Conservation (phyloP, 73 alveolate species). For the Paramecium biaurelia region DNA sequence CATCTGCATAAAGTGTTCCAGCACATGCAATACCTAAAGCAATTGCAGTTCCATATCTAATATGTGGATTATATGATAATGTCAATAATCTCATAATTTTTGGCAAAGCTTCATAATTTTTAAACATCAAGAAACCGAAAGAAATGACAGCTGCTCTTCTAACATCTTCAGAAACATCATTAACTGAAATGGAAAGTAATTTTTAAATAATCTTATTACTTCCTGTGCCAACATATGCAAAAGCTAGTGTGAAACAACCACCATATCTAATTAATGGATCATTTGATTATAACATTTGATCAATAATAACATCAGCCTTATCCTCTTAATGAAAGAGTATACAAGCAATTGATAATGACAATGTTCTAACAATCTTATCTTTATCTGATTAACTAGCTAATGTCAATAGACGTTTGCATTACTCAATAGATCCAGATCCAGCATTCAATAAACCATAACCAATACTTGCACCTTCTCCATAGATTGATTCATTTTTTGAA, state of each 20-base stretch:
- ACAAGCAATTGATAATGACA: conserved; percentile 86
- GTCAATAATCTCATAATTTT: conserved; percentile 83
- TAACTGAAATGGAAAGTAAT: conserved; percentile 92
- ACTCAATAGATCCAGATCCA: conserved; percentile 83
- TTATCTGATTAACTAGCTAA: conserved; percentile 73
- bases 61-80: conserved; percentile 97
- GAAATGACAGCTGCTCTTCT: conserved; percentile 98
- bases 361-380: conserved; percentile 81
- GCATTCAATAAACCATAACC: conserved; percentile 90
- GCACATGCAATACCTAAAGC: conserved; percentile 99
- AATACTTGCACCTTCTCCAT: conserved; percentile 96
- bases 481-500: conserved; percentile 83
- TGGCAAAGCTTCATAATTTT: conserved; percentile 88
- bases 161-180: conserved; percentile 97
- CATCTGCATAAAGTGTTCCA: conserved; percentile 94
- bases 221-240: conserved; percentile 93
- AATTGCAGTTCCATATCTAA: conserved; percentile 98
- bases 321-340: conserved; percentile 88
- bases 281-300: conserved; percentile 76
- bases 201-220: conserved; percentile 91
- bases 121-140: conserved; percentile 90
- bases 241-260: conserved; percentile 54
- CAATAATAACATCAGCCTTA: conserved; percentile 87
- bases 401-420: conserved; percentile 73
- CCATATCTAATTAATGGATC: conserved; percentile 85